Conservation (phyloP, 495 filamentous ascomycete genomes). For the Xylaria flabelliformis region DNA sequence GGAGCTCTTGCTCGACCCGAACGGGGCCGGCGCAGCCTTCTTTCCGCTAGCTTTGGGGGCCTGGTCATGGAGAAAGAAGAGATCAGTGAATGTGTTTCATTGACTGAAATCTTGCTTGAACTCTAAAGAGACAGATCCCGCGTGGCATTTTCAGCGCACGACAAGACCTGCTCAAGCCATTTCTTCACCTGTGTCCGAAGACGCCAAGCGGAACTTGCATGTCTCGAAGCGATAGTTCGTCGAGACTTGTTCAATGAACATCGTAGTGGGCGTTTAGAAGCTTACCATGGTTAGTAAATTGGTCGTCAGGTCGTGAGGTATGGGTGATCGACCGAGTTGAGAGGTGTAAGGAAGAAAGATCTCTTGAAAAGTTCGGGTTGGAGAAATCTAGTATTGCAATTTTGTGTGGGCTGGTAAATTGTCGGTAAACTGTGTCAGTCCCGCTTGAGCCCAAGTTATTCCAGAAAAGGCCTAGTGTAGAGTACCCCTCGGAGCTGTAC, state of each 20-base stretch:
- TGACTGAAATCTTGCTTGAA: constrained; percentile 81
- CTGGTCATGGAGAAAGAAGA: constrained; percentile 99
- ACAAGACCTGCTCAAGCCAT: constrained; percentile 74
- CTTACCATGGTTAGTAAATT: constrained; percentile 55
- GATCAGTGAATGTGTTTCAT: constrained; percentile 88
- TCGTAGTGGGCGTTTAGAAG: constrained; percentile 37
- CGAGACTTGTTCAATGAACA: constrained; percentile 34
- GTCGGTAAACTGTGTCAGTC: constrained; percentile 23
- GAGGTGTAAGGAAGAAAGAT: constrained; percentile 35
- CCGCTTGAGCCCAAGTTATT: not conserved
- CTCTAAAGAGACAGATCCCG: constrained; percentile 80
- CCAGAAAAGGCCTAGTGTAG: constrained; percentile 17
- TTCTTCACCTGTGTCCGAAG: constrained; percentile 69
- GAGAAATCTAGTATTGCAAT: constrained; percentile 29
- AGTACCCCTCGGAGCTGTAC: constrained; percentile 33
- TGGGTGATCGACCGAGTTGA: constrained; percentile 30
- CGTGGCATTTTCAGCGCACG: constrained; percentile 66
- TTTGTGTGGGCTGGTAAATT: constrained; percentile 35
- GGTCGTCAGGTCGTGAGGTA: constrained; percentile 37
- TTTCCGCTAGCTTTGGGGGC: constrained; percentile 90
- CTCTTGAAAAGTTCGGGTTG: constrained; percentile 33
- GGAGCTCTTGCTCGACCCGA: constrained; percentile 91
- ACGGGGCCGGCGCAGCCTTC: constrained; percentile 94
- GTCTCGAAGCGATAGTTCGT: constrained; percentile 50
- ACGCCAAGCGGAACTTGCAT: constrained; percentile 57